These are phyloP conservation scores for Tieghemostelium lacteum DNA, from an alignment of 78 protist species.

Conservation along the genomic window DNA sequence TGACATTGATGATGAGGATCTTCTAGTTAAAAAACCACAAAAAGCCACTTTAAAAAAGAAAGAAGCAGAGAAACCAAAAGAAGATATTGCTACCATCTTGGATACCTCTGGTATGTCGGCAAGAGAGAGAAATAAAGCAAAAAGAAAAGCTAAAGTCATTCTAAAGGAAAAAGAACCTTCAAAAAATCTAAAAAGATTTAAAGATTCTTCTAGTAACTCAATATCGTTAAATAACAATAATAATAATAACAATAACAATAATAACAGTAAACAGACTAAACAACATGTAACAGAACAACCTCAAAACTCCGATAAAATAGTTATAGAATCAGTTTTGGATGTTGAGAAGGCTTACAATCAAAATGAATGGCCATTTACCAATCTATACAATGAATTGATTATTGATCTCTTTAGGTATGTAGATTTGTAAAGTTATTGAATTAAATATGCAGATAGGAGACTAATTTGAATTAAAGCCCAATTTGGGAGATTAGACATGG, in stretches of 20 bases:
- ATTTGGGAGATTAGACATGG: slow-evolving; percentile 94
- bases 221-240: slow-evolving; percentile 30
- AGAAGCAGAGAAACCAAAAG: slow-evolving; percentile 36
- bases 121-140: slow-evolving; percentile 38
- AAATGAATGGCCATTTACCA: slow-evolving; percentile 91
- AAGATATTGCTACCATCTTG: slow-evolving; percentile 10
- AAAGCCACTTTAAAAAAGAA: slow-evolving; percentile 13
- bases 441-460: too few relatives aligned
- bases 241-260: not conserved
- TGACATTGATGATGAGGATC: slow-evolving; percentile 20
- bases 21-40: not conserved
- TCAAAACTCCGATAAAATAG: slow-evolving; percentile 63
- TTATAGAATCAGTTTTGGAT: slow-evolving; percentile 62
- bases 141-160: slow-evolving; percentile 63
- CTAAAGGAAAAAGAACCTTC: slow-evolving; percentile 32
- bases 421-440: too few relatives aligned
- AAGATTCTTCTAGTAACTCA: slow-evolving; percentile 24
- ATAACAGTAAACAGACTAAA: not conserved
- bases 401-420: slow-evolving; percentile 75
- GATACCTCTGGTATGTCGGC: slow-evolving; percentile 69
- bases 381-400: slow-evolving; percentile 80
- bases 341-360: slow-evolving; percentile 70
- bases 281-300: slow-evolving; percentile 86
- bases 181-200: slow-evolving; percentile 31
- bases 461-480: slow-evolving; percentile 35